These are phyloP conservation scores for Penicillium turbatum DNA, from an alignment of 495 filamentous ascomycete genomes.

Conservation along the genomic window DNA sequence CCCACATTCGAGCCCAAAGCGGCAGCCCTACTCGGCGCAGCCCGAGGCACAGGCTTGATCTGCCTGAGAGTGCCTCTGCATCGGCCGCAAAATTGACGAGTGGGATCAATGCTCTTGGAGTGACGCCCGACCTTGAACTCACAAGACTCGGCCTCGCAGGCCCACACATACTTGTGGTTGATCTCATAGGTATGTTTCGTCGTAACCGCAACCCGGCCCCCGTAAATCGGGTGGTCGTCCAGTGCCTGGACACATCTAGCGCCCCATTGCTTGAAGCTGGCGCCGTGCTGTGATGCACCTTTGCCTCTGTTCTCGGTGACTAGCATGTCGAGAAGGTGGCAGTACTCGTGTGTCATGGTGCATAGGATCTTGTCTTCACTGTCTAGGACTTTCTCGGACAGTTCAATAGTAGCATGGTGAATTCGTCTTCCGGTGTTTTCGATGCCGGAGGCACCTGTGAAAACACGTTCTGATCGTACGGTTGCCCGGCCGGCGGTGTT, in stretches of 20 bases:
- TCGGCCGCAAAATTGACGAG: conserved; percentile 59
- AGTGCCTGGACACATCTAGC: conserved; percentile 43
- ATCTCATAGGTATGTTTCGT: conserved; percentile 87
- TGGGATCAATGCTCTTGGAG: conserved; percentile 72
- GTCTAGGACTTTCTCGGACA: conserved; percentile 81
- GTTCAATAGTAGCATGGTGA: conserved; percentile 77
- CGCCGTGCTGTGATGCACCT: conserved; percentile 60
- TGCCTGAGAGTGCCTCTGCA: conserved; percentile 69
- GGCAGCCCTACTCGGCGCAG: conserved; percentile 52
- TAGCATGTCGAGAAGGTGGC: conserved; percentile 87
- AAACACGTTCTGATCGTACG: neutral
- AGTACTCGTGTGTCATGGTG: conserved; percentile 90
- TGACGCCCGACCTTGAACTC: conserved; percentile 68
- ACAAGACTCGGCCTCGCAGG: conserved; percentile 58
- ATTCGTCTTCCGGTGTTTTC: neutral
- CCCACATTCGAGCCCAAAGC: conserved; percentile 4
- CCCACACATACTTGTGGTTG: conserved; percentile 85
- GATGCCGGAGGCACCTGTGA: neutral
- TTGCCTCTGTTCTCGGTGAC: conserved; percentile 60
- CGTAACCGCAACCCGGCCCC: conserved; percentile 65
- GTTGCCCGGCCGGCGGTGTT: conserved; percentile 80
- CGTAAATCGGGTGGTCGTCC: conserved; percentile 37
- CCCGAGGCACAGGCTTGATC: conserved; percentile 71
- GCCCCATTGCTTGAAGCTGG: conserved; percentile 74
- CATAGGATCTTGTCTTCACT: conserved; percentile 75